A percentile compares a stretch with the other conserved stretches of the same genome.
phyloP scores from a whole-genome alignment of 1,284 basidiomycete genomes.

The Pseudozyma hubeiensis region DNA sequence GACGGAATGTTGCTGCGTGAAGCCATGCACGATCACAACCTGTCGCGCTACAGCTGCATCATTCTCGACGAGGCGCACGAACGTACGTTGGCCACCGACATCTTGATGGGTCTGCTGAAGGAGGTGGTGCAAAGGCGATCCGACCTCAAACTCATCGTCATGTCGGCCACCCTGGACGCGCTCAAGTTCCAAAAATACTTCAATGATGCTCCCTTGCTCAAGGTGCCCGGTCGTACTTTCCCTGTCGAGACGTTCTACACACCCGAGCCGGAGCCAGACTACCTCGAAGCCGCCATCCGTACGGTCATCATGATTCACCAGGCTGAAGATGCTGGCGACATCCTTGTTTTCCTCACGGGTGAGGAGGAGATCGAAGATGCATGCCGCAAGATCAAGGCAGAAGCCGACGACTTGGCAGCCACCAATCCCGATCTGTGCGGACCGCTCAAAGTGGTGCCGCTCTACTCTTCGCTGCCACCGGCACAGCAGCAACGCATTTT shows the following conservation, averaged over 20 bases:
- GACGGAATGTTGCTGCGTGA: slow-evolving; percentile 96
- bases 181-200: slow-evolving; percentile 98
- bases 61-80: slow-evolving; percentile 99
- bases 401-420: slow-evolving; percentile 70
- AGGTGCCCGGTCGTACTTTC: slow-evolving; percentile 95
- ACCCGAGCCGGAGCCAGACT: slow-evolving; percentile 94
- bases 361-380: slow-evolving; percentile 99
- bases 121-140: slow-evolving; percentile 81
- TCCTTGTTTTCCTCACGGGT: slow-evolving; percentile 94
- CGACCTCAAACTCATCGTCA: slow-evolving; percentile 97
- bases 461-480: slow-evolving; percentile 93
- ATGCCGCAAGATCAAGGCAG: slow-evolving; percentile 89
- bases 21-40: slow-evolving; percentile 93
- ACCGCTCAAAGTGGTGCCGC: slow-evolving; percentile 86
- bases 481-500: slow-evolving; percentile 96
- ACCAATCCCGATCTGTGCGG: slow-evolving; percentile 70
- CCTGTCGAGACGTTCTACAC: slow-evolving; percentile 96
- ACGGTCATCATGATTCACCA: slow-evolving; percentile 98
- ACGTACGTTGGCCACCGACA: slow-evolving; percentile 96
- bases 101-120: slow-evolving; percentile 90
- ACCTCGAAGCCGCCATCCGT: slow-evolving; percentile 95
- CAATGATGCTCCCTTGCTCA: slow-evolving; percentile 88
- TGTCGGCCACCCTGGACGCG: slow-evolving; percentile 97
- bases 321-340: slow-evolving; percentile 91
- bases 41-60: slow-evolving; percentile 92